Base-by-base conservation (phyloP, 345 rosid species). In the Carallia brachiata region DNA sequence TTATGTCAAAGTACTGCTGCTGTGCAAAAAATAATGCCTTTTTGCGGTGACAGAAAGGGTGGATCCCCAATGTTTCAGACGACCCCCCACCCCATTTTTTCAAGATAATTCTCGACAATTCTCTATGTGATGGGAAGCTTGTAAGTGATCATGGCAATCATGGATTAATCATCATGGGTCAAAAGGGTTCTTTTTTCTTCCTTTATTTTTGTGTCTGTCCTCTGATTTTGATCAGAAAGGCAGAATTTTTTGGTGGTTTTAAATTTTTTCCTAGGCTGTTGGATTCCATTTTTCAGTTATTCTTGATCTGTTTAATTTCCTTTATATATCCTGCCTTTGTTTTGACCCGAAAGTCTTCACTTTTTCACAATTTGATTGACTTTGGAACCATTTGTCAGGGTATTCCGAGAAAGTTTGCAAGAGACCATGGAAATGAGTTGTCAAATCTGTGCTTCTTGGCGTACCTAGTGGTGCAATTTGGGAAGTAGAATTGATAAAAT, bases 381-480 rank as follows among this genome's bases (percentile, higher is more conserved):
- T 31, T 4, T 8, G 1, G 27, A 6, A 13, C 4, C 3, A 31
- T 57, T 10, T 23, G 16, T 61, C 71, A 79, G 82, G 36, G 31
- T 56, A 58, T 79, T 44, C 82, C 79, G 2, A 64, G 36, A 34
- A 71, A 53, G 48, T 75, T 75, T 64, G 67, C 60, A 59, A 71
- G 67, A 27, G 63, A 71, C 7, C 62, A 68, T 53, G 71, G 79
- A 23, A 19, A 37, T 2, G 52, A 31, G 10, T 34, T 79, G 30
- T 6, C 67, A n/a, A 54, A 54, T 18, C 4, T 2, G 77, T 50
- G 1, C 16, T 10, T n/a, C 68, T 75, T 1, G 52, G 40, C 59
- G 75, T 69, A 10, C 68, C 70, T 3, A 50, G 30, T 15, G 80
- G 80, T 31, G 53, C 37, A 5, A 44, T 2, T 5, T 80, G 80